phyloP scores from a whole-genome alignment of 768 basidiomycete genomes.

The Clavaria fumosa region DNA sequence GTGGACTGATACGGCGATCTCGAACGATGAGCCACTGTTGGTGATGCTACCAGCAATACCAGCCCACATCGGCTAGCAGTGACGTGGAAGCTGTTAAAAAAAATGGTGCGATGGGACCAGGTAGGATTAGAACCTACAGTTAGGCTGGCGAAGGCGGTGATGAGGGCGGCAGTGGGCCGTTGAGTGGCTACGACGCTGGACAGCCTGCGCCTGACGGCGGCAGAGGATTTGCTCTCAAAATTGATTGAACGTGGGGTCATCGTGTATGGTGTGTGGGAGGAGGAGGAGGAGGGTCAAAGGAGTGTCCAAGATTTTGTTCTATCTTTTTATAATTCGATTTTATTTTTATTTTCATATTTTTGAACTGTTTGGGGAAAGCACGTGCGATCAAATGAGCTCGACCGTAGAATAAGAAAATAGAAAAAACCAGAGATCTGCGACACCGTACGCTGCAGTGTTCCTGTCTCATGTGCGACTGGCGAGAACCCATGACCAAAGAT shows the following conservation, averaged over 20 bases:
- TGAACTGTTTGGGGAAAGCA: no score
- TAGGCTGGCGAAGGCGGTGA: constrained; percentile 38
- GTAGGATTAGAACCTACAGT: constrained; percentile 32
- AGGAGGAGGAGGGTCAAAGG: background rate
- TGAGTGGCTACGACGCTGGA: constrained; percentile 28
- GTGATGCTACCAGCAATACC: constrained; percentile 53
- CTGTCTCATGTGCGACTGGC: no score
- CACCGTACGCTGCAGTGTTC: no score
- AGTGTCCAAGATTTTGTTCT: no score
- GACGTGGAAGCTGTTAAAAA: constrained; percentile 9
- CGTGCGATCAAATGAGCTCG: no score
- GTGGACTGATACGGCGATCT: constrained; percentile 67
- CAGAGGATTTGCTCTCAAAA: constrained; percentile 53
- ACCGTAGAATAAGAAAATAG: no score
- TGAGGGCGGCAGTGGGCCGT: constrained; percentile 36
- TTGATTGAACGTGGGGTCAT: constrained; percentile 38
- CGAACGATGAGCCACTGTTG: constrained; percentile 44
- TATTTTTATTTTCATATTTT: no score
- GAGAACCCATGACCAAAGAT: no score
- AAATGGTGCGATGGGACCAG: constrained; percentile 12
- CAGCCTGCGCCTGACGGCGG: constrained; percentile 49
- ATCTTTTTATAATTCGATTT: no score
- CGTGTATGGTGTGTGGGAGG: constrained; percentile 16
- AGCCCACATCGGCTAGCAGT: constrained; percentile 71
- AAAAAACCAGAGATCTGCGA: no score